Evolutionary conservation across 768 basidiomycete genomes (phyloP), one percentile per base, ranked within the genome.

Genomic region (Dacryopinax spathularia): DNA sequence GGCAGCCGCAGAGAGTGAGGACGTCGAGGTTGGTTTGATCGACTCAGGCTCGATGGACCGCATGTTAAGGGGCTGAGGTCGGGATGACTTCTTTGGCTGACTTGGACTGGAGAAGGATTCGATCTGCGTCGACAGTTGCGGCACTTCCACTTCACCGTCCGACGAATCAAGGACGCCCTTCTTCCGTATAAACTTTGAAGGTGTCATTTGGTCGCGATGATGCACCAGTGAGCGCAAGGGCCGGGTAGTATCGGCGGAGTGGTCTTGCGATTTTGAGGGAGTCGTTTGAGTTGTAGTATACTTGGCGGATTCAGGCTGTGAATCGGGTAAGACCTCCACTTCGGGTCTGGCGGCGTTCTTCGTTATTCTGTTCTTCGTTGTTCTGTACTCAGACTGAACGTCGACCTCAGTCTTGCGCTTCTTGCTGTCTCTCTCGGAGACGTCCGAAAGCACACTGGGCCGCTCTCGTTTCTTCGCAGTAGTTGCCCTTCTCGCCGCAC

Each of bases 361-460:
- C n/a, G n/a, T n/a, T n/a, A n/a, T n/a, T n/a, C n/a, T n/a, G n/a
- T n/a, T n/a, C 25, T 27, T 31, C 9, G 22, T 56, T 7, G 48
- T 29, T 9, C 5, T 56, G 3, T 10, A 13, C 12, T 22, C 48
- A 3, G 18, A 15, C 25, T 12, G 10, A 9, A 27, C 48, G 18
- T 56, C 48, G 25, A 56, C 48, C 48, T n/a, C n/a, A n/a, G n/a
- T n/a, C n/a, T 56, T 56, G 48, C 48, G 48, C 25, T 56, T 56
- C 48, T 56, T 56, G 5, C 25, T 31, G 5, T 56, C 48, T 7
- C 48, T 13, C 7, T 29, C 48, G 31, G 48, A 31, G 25, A 7
- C 29, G 9, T 56, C 48, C 25, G 48, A 56, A 20, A 56, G 48
- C 29, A 56, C 48, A 18, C 48, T 56, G 9, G 48, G 29, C 25